Percentiles rank a stretch among this genome's conserved stretches.
Conservation (phyloP, 225 moss, liverwort and hornwort genomes). For the Polytrichum formosum region DNA sequence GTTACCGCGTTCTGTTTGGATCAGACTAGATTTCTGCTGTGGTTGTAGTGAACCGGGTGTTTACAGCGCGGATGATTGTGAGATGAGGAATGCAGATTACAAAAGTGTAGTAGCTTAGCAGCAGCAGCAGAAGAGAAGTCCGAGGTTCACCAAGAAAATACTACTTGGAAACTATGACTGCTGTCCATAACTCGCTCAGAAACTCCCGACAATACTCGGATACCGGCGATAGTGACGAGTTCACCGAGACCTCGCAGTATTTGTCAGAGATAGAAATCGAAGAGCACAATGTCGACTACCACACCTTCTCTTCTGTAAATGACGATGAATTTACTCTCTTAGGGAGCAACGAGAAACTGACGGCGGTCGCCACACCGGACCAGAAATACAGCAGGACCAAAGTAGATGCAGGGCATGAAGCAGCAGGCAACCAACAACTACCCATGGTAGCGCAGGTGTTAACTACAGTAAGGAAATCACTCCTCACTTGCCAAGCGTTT, state of each 20-base stretch:
- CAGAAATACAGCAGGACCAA: constrained; percentile 37
- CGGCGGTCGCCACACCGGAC: constrained; percentile 13
- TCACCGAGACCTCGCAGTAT: constrained; percentile 39
- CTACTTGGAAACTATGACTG: constrained; percentile 52
- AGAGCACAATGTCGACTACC: constrained; percentile 33
- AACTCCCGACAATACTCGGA: constrained; percentile 36
- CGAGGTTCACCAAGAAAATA: too few species aligned
- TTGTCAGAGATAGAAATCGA: constrained; percentile 47
- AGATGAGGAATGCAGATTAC: too few species aligned
- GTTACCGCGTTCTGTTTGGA: too few species aligned
- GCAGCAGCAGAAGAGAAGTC: too few species aligned
- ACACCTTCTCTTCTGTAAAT: constrained; percentile 27
- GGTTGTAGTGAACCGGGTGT: too few species aligned
- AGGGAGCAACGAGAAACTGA: constrained; percentile 21
- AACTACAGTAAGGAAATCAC: constrained; percentile 49
- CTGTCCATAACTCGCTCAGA: constrained; percentile 53
- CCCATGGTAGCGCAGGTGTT: constrained; percentile 59
- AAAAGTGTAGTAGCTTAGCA: too few species aligned
- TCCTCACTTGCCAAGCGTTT: constrained; percentile 50
- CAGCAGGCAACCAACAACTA: constrained; percentile 33
- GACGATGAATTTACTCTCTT: constrained; percentile 25
- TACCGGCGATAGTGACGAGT: constrained; percentile 51
- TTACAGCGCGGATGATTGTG: too few species aligned
- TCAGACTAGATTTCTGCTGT: too few species aligned
- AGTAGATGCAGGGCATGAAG: constrained; percentile 28